Evolutionary conservation across 1,139 yeast species (phyloP).

Genomic region (Protomyces inouyei): DNA sequence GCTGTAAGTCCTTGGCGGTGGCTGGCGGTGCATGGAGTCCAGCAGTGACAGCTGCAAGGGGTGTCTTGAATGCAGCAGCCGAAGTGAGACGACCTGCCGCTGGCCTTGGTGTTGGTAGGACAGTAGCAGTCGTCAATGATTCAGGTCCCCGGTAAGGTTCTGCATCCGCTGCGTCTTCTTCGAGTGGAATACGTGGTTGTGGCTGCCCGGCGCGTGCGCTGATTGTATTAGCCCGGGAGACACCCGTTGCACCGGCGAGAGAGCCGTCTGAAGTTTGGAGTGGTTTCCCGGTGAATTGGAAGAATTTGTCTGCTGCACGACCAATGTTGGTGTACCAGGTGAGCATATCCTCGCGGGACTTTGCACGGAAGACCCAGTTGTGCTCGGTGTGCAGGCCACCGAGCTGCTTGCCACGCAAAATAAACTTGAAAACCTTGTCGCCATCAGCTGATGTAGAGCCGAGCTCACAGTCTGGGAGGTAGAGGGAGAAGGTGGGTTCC

Average conservation of each 20-base stretch:
- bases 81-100: constrained; percentile 24
- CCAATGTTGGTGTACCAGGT: constrained; percentile 72
- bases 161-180: constrained; percentile 15
- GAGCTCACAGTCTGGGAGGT: constrained; percentile 73
- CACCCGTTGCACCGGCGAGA: background rate
- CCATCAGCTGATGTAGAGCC: constrained; percentile 71
- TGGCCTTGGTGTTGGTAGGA: background rate
- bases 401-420: constrained; percentile 66
- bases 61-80: constrained; percentile 5
- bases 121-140: background rate
- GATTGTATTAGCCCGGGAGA: background rate
- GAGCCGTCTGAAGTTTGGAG: background rate
- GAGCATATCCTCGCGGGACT: constrained; percentile 69
- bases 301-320: constrained; percentile 37
- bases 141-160: constrained; percentile 21
- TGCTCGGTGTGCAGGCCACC: constrained; percentile 58
- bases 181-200: background rate
- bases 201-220: background rate
- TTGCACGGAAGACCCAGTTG: constrained; percentile 89
- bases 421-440: constrained; percentile 67
- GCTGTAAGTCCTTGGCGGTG: background rate
- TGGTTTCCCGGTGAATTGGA: constrained; percentile 8
- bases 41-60: constrained; percentile 14
- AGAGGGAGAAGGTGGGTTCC: constrained; percentile 79
- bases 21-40: constrained; percentile 11